These are phyloP conservation scores for Chlorophyllum brunneum DNA, from an alignment of 768 basidiomycete species.

Conservation along the genomic window DNA sequence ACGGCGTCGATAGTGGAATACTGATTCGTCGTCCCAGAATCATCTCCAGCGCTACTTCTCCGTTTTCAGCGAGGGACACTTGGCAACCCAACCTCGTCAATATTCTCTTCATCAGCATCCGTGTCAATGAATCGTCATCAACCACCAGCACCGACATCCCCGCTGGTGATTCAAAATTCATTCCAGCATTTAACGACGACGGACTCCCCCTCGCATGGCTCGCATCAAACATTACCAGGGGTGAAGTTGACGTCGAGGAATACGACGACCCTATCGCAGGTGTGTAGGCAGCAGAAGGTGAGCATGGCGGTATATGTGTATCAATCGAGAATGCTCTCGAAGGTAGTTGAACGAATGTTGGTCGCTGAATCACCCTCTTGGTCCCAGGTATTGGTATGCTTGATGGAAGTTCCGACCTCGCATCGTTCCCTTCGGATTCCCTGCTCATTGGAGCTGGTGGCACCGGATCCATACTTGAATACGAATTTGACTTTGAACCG, in stretches of 20 bases:
- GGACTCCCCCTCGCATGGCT: slow-evolving; percentile 35
- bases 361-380: slow-evolving; percentile 21
- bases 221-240: slow-evolving; percentile 35
- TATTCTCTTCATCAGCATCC: slow-evolving; percentile 77
- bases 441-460: not conserved
- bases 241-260: slow-evolving; percentile 22
- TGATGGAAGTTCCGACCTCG: not conserved
- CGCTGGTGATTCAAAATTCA: slow-evolving; percentile 36
- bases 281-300: slow-evolving; percentile 9
- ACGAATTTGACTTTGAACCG: not conserved
- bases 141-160: slow-evolving; percentile 72
- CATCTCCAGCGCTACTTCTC: slow-evolving; percentile 70
- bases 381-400: not conserved
- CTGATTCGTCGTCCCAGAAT: slow-evolving; percentile 43
- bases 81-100: slow-evolving; percentile 73
- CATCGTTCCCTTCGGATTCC: not conserved
- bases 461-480: not conserved
- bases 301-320: slow-evolving; percentile 19
- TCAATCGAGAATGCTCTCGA: slow-evolving; percentile 29
- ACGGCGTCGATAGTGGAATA: slow-evolving; percentile 29
- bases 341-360: slow-evolving; percentile 36
- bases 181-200: slow-evolving; percentile 30
- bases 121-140: slow-evolving; percentile 79
- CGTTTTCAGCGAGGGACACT: slow-evolving; percentile 83
- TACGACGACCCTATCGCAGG: slow-evolving; percentile 20